Conservation (phyloP, 2,329 filamentous ascomycete species). For the Aspergillus sp. region DNA sequence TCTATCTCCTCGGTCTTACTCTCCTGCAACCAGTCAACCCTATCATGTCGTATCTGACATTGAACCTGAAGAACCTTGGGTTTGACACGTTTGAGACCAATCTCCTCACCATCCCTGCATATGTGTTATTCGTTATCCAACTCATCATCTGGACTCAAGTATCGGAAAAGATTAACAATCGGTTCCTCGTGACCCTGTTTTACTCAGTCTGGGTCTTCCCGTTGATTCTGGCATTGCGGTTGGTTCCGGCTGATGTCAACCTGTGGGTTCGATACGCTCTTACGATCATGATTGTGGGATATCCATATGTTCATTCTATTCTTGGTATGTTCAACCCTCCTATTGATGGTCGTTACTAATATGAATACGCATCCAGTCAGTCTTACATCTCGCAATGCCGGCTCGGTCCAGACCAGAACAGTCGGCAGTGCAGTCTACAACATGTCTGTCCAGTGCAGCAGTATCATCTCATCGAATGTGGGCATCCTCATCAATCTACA, state of each 20-base stretch:
- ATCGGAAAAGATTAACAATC: slow-evolving; percentile 43
- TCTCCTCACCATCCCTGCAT: slow-evolving; percentile 54
- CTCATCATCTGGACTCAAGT: slow-evolving; percentile 42
- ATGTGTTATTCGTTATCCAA: slow-evolving; percentile 30
- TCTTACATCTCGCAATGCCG: slow-evolving; percentile 52
- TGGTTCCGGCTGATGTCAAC: slow-evolving; percentile 35
- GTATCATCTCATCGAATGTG: neutral
- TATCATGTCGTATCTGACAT: slow-evolving; percentile 52
- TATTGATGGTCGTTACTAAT: no score
- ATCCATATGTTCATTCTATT: slow-evolving; percentile 57
- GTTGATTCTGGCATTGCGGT: slow-evolving; percentile 49
- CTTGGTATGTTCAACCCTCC: slow-evolving; percentile 54
- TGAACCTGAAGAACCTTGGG: slow-evolving; percentile 53
- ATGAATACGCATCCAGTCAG: no score
- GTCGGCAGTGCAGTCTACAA: slow-evolving; percentile 62
- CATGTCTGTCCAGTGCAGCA: slow-evolving; percentile 7
- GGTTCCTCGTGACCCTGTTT: slow-evolving; percentile 44
- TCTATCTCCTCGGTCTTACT: slow-evolving; percentile 49
- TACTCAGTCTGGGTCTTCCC: slow-evolving; percentile 58
- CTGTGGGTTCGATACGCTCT: slow-evolving; percentile 51
- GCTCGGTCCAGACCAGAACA: slow-evolving; percentile 57
- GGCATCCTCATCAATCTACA: slow-evolving; percentile 20
- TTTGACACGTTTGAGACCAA: slow-evolving; percentile 61
- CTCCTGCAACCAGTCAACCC: slow-evolving; percentile 53
- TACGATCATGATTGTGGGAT: slow-evolving; percentile 46